Percentiles rank a stretch among this genome's conserved stretches.
These are phyloP conservation scores for Backusella liffmaniae DNA, from an alignment of 192 early-diverging fungal genomes.

Conservation along the genomic window DNA sequence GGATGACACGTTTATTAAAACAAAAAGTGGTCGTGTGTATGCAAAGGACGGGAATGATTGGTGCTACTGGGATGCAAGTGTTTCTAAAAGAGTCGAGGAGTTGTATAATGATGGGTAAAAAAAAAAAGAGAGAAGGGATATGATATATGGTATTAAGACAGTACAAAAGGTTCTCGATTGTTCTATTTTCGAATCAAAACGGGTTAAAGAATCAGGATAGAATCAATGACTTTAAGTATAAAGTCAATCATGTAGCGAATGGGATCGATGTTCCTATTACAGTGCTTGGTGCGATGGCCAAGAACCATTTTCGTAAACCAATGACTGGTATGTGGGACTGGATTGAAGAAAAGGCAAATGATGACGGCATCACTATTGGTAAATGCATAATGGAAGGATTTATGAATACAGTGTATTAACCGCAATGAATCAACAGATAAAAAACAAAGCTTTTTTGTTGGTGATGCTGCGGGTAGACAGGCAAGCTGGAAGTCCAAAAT, in stretches of 20 bases:
- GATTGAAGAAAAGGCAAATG: slow-evolving; percentile 41
- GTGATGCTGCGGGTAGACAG: slow-evolving; percentile 89
- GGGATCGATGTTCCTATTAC: slow-evolving; percentile 60
- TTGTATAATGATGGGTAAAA: slow-evolving; percentile 63
- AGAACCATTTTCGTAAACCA: slow-evolving; percentile 76
- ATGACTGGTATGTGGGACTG: slow-evolving; percentile 68
- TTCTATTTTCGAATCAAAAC: slow-evolving; percentile 77
- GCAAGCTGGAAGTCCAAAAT: slow-evolving; percentile 58
- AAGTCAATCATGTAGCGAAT: slow-evolving; percentile 38
- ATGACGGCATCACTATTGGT: slow-evolving; percentile 41
- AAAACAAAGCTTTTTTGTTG: slow-evolving; percentile 75
- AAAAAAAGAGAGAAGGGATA: slow-evolving; percentile 34
- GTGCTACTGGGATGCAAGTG: slow-evolving; percentile 59
- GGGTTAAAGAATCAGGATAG: slow-evolving; percentile 45
- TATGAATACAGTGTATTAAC: background rate
- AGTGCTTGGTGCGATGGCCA: slow-evolving; percentile 67
- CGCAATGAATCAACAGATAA: slow-evolving; percentile 42
- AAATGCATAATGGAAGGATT: background rate
- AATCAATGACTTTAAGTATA: slow-evolving; percentile 51
- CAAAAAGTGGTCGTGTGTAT: slow-evolving; percentile 58
- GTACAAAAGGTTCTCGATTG: slow-evolving; percentile 57
- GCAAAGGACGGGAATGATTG: slow-evolving; percentile 80
- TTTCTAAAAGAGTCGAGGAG: slow-evolving; percentile 58
- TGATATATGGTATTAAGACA: background rate
- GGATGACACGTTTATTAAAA: slow-evolving; percentile 75